Base-by-base conservation (phyloP, 208 protist genomes). In the Spongospora subterranea region DNA sequence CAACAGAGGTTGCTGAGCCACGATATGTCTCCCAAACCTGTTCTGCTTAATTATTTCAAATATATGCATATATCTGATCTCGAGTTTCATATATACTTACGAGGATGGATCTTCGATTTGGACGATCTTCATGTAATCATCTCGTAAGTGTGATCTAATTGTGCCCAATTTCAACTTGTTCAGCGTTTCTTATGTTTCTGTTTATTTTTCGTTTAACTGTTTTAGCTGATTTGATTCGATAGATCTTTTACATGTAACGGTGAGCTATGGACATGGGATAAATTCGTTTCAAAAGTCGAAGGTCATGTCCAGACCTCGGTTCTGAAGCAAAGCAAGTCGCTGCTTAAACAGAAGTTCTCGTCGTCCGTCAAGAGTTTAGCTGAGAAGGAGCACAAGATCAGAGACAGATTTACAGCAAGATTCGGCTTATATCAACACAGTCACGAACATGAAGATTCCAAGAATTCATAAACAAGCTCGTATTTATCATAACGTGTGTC, bases 321-420 rank as follows among this genome's bases (percentile, higher is more conserved):
- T 35, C n/a, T 82, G 71, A 82, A 82, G n/a, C 71, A 82, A 43
- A 45, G 35, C 35, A 35, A 43, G 71, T 82, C 71, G n/a, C n/a
- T 82, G n/a, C 6, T 82, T n/a, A 82, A 82, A 43, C 71, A 82
- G n/a, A 82, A 82, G 71, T 82, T 82, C n/a, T 82, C 71, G 71
- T 82, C 71, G 71, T 82, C 71, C 6, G 71, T 82, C 71, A 82
- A 82, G 71, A 82, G 71, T n/a, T 43, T 82, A 35, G 71, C 71
- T n/a, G 71, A 82, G n/a, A 82, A 82, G n/a, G 71, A 82, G n/a
- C 71, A 82, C 71, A 82, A 82, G n/a, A 82, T 82, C 6, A 6
- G 71, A 35, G 71, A 82, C 35, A 6, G 71, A 20, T 82, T 82
- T 43, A 82, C 71, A 43, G 71, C 71, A 6, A 82, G 35, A 43